Conservation (phyloP, 1,139 yeast species). For the Hansenula anomala region DNA sequence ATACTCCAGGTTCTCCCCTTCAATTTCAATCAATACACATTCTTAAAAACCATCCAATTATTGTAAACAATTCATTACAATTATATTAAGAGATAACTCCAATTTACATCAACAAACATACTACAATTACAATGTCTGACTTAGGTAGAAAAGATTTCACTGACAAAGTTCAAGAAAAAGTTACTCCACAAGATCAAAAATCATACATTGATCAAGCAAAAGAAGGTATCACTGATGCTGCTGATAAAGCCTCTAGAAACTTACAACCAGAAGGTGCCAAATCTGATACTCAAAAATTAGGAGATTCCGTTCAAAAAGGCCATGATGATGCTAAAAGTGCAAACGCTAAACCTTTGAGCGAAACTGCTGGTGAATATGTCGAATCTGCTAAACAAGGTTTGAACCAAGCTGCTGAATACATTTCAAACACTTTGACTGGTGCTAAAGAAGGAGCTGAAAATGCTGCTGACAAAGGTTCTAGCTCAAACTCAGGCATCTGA, state of each 20-base stretch:
- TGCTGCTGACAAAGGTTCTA: no score
- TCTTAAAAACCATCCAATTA: no score
- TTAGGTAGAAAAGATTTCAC: constrained; percentile 71
- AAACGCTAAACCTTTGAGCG: constrained; percentile 37
- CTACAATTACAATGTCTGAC: constrained; percentile 52
- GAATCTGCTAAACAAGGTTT: constrained; percentile 60
- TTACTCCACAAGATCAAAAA: constrained; percentile 75
- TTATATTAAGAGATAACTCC: not conserved
- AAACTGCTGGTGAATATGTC: constrained; percentile 56
- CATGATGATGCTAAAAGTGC: constrained; percentile 43
- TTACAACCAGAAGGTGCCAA: constrained; percentile 61
- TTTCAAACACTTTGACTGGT: constrained; percentile 54
- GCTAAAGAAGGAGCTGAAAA: constrained; percentile 53
- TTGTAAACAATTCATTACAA: no score
- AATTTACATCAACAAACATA: not conserved
- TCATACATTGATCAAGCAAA: constrained; percentile 58
- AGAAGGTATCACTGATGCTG: constrained; percentile 62
- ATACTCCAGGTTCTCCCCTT: not conserved
- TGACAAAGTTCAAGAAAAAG: constrained; percentile 60
- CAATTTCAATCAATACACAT: not conserved
- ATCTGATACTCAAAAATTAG: constrained; percentile 60
- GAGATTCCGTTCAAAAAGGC: constrained; percentile 51
- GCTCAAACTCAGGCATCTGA: no score
- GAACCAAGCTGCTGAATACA: constrained; percentile 58
- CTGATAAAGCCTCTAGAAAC: constrained; percentile 58